These are phyloP conservation scores for Lachnellula hyalina DNA, from an alignment of 2,329 filamentous ascomycete genomes.

Conservation along the genomic window DNA sequence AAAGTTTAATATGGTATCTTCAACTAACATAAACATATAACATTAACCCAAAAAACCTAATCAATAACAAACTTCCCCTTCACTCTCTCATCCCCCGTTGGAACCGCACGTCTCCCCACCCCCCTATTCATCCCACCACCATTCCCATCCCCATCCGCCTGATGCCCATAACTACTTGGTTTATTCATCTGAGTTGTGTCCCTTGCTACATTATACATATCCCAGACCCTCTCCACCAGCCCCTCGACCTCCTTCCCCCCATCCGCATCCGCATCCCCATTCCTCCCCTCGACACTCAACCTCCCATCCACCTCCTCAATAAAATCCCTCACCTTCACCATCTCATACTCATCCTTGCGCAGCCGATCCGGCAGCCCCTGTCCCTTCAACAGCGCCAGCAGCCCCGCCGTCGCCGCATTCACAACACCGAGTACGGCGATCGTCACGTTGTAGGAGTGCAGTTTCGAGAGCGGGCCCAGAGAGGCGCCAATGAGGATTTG, in stretches of 20 bases:
- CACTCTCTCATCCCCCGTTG: not conserved
- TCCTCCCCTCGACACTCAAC: slow-evolving; percentile 26
- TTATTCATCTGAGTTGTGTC: slow-evolving; percentile 27
- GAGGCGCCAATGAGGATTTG: slow-evolving; percentile 46
- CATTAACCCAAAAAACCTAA: no score
- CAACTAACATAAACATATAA: no score
- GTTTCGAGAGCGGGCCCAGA: slow-evolving; percentile 40
- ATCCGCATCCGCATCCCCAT: not conserved
- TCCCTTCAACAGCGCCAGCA: slow-evolving; percentile 51
- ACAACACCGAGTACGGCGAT: slow-evolving; percentile 55
- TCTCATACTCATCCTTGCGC: slow-evolving; percentile 42
- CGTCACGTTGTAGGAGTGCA: slow-evolving; percentile 40
- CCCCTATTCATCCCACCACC: not conserved
- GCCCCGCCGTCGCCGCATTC: slow-evolving; percentile 58
- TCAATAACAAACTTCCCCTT: slow-evolving; percentile 14
- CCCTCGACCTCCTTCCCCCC: slow-evolving; percentile 18
- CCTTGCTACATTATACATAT: slow-evolving; percentile 24
- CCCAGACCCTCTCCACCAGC: slow-evolving; percentile 22
- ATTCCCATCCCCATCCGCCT: slow-evolving; percentile 1
- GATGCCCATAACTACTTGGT: slow-evolving; percentile 23
- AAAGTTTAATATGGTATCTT: not conserved
- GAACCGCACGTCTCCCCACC: not conserved
- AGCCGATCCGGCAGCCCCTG: slow-evolving; percentile 45
- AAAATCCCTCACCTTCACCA: slow-evolving; percentile 45
- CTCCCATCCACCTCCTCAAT: slow-evolving; percentile 50